Base-by-base conservation (phyloP, 192 early-diverging fungal genomes). In the Backusella liffmaniae region DNA sequence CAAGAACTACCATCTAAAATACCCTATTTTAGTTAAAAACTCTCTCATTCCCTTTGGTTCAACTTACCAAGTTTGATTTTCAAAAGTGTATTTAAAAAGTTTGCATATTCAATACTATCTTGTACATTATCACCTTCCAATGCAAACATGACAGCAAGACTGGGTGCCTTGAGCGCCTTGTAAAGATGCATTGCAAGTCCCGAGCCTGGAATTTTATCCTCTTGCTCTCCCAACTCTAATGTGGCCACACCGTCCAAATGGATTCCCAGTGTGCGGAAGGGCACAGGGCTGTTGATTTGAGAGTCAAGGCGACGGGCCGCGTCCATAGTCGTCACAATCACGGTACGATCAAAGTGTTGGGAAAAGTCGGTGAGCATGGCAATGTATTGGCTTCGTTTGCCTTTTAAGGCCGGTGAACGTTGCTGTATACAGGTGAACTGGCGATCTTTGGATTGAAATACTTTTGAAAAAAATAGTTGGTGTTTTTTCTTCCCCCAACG, bases 71-170 rank as follows among this genome's bases (percentile, higher is more conserved):
- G 37, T 15, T 73, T 35, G 15, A 72, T 49, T 16, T 72, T 42
- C 37, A 39, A 71, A 62, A 87, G 56, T 12, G 75, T 66, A 65
- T 84, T 79, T 15, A 85, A 18, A 35, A 81, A 79, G 73, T 91
- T 91, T 37, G 90, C 91, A 70, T 91, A 76, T 42, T 80, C 81
- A 34, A 92, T 86, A 21, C 89, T 88, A 71, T 94, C 93, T 1
- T 86, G 87, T 5, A 90, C 84, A 79, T 94, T 94, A 73, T 94
- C 89, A 53, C 93, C 93, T 79, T 94, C 93, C 71, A 88, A 86
- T 9, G 88, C 93, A 86, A 92, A 89, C 78, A 87, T 83, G 0
- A 90, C 78, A 12, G 91, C 67, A 26, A 88, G 83, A 34, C 85
- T 56, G 37, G 86, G 74, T 2, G 76, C 66, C 70, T 88, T 79